These are phyloP conservation scores for Cornus controversa DNA, from an alignment of 148 eudicot genomes.

Conservation along the genomic window DNA sequence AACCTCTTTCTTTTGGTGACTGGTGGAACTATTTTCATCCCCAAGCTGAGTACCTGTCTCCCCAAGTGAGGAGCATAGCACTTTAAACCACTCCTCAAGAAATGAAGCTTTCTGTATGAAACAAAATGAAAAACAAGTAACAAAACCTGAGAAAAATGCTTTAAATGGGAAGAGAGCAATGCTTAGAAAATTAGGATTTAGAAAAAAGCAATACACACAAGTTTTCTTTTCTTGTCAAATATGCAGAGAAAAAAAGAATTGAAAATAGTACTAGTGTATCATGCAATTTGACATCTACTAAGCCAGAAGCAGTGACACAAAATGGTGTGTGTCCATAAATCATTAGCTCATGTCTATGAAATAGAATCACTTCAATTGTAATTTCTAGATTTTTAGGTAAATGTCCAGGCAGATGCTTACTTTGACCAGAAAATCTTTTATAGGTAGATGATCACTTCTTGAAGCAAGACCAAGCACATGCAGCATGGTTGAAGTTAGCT, in stretches of 20 bases:
- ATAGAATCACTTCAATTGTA: background rate
- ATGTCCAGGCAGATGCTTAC: slow-evolving; percentile 36
- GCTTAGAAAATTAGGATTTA: background rate
- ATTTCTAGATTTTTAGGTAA: background rate
- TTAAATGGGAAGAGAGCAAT: background rate
- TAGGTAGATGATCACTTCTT: slow-evolving; percentile 36
- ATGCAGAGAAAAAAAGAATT: background rate
- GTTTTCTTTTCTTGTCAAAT: background rate
- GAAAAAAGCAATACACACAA: background rate
- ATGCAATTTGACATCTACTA: background rate
- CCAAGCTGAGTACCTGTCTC: slow-evolving; percentile 29
- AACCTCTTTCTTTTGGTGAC: slow-evolving; percentile 49
- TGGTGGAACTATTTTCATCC: slow-evolving; percentile 31
- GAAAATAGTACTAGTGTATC: background rate
- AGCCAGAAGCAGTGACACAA: background rate
- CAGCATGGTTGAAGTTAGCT: slow-evolving; percentile 87
- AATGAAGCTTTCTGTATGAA: slow-evolving; percentile 68
- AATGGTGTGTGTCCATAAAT: background rate
- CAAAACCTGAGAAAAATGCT: background rate
- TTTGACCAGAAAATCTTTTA: slow-evolving; percentile 67
- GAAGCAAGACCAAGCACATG: slow-evolving; percentile 86
- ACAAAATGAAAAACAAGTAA: slow-evolving; percentile 9
- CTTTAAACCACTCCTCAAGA: slow-evolving; percentile 68
- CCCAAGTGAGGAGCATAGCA: slow-evolving; percentile 53
- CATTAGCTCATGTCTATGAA: background rate